These are phyloP conservation scores for Dothidotthia symphoricarpi DNA, from an alignment of 2,329 filamentous ascomycete genomes.

Conservation along the genomic window DNA sequence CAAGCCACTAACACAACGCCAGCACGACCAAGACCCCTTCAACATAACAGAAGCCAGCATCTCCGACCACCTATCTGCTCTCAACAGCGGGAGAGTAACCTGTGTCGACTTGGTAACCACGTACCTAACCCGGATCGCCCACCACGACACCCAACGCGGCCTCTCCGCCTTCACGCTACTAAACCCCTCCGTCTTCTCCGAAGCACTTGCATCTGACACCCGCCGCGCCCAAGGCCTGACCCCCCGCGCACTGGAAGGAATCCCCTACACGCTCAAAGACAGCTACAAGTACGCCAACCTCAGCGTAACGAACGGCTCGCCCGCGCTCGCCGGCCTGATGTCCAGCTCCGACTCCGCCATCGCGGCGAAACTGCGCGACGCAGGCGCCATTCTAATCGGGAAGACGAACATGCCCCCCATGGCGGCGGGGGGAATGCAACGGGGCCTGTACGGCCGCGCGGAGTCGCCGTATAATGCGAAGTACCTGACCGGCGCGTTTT, in stretches of 20 bases:
- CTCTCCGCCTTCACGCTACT: constrained; percentile 53
- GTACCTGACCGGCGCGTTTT: constrained; percentile 56
- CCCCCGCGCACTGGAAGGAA: constrained; percentile 52
- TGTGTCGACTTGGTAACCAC: constrained; percentile 49
- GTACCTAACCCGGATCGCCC: constrained; percentile 50
- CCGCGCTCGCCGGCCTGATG: constrained; percentile 53
- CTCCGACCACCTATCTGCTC: constrained; percentile 45
- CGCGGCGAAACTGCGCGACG: constrained; percentile 48
- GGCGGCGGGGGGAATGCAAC: constrained; percentile 59
- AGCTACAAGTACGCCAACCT: constrained; percentile 56
- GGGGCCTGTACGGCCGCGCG: constrained; percentile 56
- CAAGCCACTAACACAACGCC: too few species aligned
- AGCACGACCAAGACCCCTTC: constrained; percentile 4
- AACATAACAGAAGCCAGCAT: constrained; percentile 52
- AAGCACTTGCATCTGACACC: constrained; percentile 50
- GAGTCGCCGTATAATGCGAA: constrained; percentile 57
- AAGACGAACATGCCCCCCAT: constrained; percentile 62
- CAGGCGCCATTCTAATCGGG: constrained; percentile 54
- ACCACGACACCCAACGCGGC: constrained; percentile 46
- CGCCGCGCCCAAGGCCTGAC: constrained; percentile 42
- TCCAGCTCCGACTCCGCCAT: constrained; percentile 55
- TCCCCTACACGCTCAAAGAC: constrained; percentile 60
- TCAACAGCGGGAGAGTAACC: constrained; percentile 43
- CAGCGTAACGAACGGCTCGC: constrained; percentile 55
- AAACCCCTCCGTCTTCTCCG: constrained; percentile 48